These are phyloP conservation scores for Fusarium decemcellulare DNA, from an alignment of 2,329 filamentous ascomycete species.

Conservation along the genomic window DNA sequence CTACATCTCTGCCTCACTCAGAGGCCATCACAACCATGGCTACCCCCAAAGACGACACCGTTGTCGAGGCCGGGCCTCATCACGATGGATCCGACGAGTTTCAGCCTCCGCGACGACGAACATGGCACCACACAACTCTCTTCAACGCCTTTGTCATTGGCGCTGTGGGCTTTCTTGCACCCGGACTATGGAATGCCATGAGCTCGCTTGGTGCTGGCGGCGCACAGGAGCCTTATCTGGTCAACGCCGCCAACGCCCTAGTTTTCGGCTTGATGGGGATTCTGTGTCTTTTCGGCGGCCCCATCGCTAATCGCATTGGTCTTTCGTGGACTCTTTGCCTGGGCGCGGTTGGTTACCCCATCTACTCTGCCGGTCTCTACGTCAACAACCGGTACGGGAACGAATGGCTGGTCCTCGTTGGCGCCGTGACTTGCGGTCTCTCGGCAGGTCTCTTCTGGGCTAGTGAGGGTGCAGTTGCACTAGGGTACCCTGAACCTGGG, in stretches of 20 bases:
- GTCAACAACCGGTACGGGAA: conserved; percentile 65
- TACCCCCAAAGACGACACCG: not conserved
- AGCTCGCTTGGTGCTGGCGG: conserved; percentile 57
- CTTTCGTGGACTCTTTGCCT: conserved; percentile 57
- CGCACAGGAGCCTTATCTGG: conserved; percentile 71
- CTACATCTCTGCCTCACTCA: not conserved
- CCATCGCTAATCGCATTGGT: conserved; percentile 22
- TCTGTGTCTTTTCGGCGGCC: conserved; percentile 13
- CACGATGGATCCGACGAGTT: not conserved
- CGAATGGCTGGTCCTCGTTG: conserved; percentile 64
- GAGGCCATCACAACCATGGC: not conserved
- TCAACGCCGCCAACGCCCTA: conserved; percentile 59
- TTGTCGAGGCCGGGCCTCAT: conserved; percentile 5
- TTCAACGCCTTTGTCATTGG: conserved; percentile 69
- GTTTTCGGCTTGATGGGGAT: conserved; percentile 20
- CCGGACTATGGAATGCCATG: conserved; percentile 44
- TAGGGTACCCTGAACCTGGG: conserved; percentile 56
- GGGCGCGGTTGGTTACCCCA: conserved; percentile 61
- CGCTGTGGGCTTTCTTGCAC: conserved; percentile 56
- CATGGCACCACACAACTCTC: conserved; percentile 65
- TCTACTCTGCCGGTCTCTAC: conserved; percentile 63
- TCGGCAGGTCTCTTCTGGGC: conserved; percentile 65
- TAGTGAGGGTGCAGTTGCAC: conserved; percentile 62
- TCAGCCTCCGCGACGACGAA: conserved; percentile 10
- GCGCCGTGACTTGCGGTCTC: conserved; percentile 61